A percentile compares a stretch with the other conserved stretches of the same genome.
These are phyloP conservation scores for Picochlorum sp. DNA, from an alignment of 139 green algal genomes.

Conservation along the genomic window DNA sequence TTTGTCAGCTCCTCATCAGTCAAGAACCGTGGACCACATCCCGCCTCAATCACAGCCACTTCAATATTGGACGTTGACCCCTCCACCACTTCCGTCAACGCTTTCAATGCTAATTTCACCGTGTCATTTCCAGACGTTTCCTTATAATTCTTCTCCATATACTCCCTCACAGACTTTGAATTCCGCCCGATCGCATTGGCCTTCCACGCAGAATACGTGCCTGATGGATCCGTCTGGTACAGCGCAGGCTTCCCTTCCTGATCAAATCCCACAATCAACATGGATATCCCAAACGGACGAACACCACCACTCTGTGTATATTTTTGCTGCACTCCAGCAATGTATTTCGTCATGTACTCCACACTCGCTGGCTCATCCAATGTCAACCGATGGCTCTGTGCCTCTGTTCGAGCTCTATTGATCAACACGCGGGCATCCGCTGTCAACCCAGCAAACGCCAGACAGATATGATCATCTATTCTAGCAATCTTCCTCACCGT, in stretches of 20 bases:
- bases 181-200: constrained; percentile 95
- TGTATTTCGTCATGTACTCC: constrained; percentile 86
- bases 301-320: constrained; percentile 97
- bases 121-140: constrained; percentile 66
- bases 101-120: constrained; percentile 84
- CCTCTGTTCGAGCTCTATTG: constrained; percentile 85
- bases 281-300: constrained; percentile 96
- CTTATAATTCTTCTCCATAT: constrained; percentile 93
- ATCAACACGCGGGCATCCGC: constrained; percentile 94
- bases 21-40: constrained; percentile 51
- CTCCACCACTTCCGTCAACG: constrained; percentile 82
- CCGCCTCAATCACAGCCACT: constrained; percentile 75
- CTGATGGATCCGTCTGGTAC: constrained; percentile 95
- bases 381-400: constrained; percentile 75
- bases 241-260: constrained; percentile 55
- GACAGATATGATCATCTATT: constrained; percentile 92
- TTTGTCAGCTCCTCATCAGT: constrained; percentile 72
- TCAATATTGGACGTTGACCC: constrained; percentile 63
- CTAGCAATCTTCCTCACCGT: constrained; percentile 95
- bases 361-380: constrained; percentile 79
- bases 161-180: constrained; percentile 94
- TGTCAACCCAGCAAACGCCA: constrained; percentile 93
- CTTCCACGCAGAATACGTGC: constrained; percentile 95
- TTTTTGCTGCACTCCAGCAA: constrained; percentile 84
- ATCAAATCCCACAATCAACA: constrained; percentile 91